Base-by-base conservation (phyloP, 208 protist genomes). In the Leishmania amazonensis region DNA sequence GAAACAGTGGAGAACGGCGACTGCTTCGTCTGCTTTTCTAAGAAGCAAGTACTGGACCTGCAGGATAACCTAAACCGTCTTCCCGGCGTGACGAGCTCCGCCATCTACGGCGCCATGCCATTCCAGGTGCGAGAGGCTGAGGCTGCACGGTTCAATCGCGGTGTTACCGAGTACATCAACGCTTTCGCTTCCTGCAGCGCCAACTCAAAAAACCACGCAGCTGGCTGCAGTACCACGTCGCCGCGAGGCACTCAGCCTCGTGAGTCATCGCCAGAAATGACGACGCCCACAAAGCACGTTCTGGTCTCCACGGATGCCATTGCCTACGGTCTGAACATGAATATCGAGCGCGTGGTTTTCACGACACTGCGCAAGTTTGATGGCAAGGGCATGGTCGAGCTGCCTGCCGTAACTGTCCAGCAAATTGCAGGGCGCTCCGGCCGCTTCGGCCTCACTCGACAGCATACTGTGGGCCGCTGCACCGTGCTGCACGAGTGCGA, bases 321-420 rank as follows among this genome's bases (percentile, higher is more conserved):
- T 40, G 98, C 97, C 51, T 99, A 98, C 87, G 98, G 98, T 8
- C 88, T 99, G 3, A 99, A 99, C 85, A 95, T 99, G 87, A 91
- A 96, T 79, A 98, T 99, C 83, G 89, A 95, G 68, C 88, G 95
- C 13, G 86, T 98, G 47, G 74, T 99, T 62, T 98, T 99, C 81
- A 88, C 93, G 0, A 82, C 93, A 0, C 75, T 96, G 77, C 84
- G 80, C 24, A 97, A 97, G 87, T 99, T 97, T 75, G 93, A 98
- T 82, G 95, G 95, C 70, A 82, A 80, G 35, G 68, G 74, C 38
- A 87, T 85, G 77, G 49, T 83, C 4, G 65, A 78, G 0, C 81
- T 99, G 54, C 83, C 87, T 2, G 67, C 82, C 3, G 76, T 88
- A 35, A 85, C 84, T 2, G 74, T 87, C 0, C 82, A 93, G 81